These are phyloP conservation scores for Mucor lusitanicus DNA, from an alignment of 371 early-diverging fungal genomes.

Conservation along the genomic window DNA sequence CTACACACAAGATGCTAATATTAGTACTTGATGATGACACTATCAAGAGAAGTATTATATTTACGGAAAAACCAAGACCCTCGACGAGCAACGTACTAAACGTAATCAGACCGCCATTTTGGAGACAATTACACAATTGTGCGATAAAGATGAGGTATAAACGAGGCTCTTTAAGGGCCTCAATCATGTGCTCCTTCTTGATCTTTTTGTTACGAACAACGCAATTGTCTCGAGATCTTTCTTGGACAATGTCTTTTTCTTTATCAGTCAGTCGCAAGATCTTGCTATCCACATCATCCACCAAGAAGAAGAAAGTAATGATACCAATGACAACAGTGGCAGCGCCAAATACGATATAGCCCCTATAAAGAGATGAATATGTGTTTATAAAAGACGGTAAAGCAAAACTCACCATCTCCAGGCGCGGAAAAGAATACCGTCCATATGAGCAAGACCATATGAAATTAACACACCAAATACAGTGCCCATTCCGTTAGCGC, in stretches of 20 bases:
- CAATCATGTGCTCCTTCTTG: constrained; percentile 28
- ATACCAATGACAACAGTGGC: constrained; percentile 33
- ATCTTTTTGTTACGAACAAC: constrained; percentile 28
- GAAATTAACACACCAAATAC: constrained; percentile 32
- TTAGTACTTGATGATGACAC: neutral
- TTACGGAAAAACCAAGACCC: constrained; percentile 41
- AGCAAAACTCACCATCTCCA: constrained; percentile 25
- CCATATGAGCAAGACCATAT: constrained; percentile 31
- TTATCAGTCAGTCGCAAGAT: constrained; percentile 30
- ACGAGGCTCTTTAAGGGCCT: constrained; percentile 38
- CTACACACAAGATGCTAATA: constrained; percentile 5
- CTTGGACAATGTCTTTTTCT: constrained; percentile 36
- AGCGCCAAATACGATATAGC: constrained; percentile 39
- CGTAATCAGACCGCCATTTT: constrained; percentile 37
- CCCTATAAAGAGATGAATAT: constrained; percentile 20
- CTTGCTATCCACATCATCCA: constrained; percentile 29
- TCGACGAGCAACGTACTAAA: constrained; percentile 37
- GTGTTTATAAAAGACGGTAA: neutral
- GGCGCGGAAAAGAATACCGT: constrained; percentile 2
- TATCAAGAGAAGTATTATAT: neutral
- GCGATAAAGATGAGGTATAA: constrained; percentile 26
- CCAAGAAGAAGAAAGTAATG: constrained; percentile 28
- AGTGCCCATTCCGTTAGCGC: constrained; percentile 24
- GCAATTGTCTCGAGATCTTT: constrained; percentile 37
- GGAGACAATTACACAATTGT: constrained; percentile 20